Percentiles rank a stretch among this genome's conserved stretches.
Evolutionary conservation across 2,329 filamentous ascomycete species (phyloP).

Genomic region (Xylaria hypoxylon): DNA sequence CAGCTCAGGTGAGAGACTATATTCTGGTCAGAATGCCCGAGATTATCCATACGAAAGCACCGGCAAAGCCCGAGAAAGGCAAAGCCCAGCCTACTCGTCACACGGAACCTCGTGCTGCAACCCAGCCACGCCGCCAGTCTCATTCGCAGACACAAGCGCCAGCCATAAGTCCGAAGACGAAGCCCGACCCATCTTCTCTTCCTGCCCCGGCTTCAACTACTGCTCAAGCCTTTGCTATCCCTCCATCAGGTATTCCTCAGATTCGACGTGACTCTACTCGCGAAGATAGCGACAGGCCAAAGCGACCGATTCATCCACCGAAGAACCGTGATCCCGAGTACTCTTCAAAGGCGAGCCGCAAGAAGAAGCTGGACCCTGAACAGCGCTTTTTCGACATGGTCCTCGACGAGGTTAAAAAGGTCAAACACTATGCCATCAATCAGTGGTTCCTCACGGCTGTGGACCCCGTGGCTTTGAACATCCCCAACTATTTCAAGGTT

Average conservation of each 20-base stretch:
- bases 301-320: constrained; percentile 92
- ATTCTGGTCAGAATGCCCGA: constrained; percentile 61
- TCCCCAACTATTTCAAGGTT: constrained; percentile 90
- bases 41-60: constrained; percentile 62
- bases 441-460: constrained; percentile 85
- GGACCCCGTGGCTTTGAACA: constrained; percentile 92
- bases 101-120: constrained; percentile 57
- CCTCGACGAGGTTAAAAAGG: constrained; percentile 79
- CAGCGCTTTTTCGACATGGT: constrained; percentile 90
- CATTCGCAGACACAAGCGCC: constrained; percentile 51
- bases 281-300: constrained; percentile 81
- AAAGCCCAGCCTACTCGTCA: constrained; percentile 61
- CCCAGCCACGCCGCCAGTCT: constrained; percentile 52
- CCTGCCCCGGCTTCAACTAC: constrained; percentile 56
- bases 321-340: constrained; percentile 94
- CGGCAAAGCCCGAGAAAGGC: constrained; percentile 70
- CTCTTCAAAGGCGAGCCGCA: constrained; percentile 77
- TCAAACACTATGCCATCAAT: constrained; percentile 75
- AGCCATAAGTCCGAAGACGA: constrained; percentile 53
- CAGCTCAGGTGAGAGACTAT: constrained; percentile 66
- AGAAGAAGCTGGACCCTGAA: constrained; percentile 91
- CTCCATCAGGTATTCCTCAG: constrained; percentile 80
- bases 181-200: constrained; percentile 48
- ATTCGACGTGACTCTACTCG: constrained; percentile 88
- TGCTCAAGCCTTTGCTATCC: constrained; percentile 76